Evolutionary conservation across 805 yeast genomes (phyloP).

Genomic region (Metschnikowia hibisci): DNA sequence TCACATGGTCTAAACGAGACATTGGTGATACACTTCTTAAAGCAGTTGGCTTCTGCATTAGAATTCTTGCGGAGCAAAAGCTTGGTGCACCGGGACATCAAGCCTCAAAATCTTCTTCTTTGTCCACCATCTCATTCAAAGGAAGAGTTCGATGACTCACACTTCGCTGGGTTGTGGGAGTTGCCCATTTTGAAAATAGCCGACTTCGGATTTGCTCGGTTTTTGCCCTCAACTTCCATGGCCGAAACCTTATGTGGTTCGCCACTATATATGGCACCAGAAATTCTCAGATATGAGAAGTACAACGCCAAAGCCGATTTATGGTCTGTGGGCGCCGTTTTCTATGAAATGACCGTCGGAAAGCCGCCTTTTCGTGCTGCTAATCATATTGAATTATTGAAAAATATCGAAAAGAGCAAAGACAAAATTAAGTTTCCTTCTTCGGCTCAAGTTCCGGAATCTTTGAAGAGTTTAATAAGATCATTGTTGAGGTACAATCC

Average conservation of each 20-base stretch:
- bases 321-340: constrained; percentile 97
- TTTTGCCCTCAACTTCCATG: constrained; percentile 86
- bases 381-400: constrained; percentile 84
- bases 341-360: constrained; percentile 95
- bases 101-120: constrained; percentile 84
- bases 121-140: constrained; percentile 76
- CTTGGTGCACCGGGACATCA: constrained; percentile 90
- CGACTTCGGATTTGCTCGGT: constrained; percentile 96
- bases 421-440: constrained; percentile 78
- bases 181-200: constrained; percentile 90
- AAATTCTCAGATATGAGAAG: constrained; percentile 87
- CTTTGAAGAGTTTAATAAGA: constrained; percentile 66
- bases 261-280: constrained; percentile 98
- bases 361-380: constrained; percentile 93
- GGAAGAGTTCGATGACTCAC: constrained; percentile 50
- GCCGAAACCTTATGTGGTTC: constrained; percentile 98
- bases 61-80: constrained; percentile 77
- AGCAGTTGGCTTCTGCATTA: constrained; percentile 82
- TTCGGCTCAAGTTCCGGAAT: constrained; percentile 57
- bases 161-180: constrained; percentile 79
- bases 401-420: constrained; percentile 77
- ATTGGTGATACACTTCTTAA: constrained; percentile 76
- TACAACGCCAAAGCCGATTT: constrained; percentile 96
- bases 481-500: constrained; percentile 80
- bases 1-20: constrained; percentile 77